These are phyloP conservation scores for Ceratocystis destructans DNA, from an alignment of 2,329 filamentous ascomycete species.

Conservation along the genomic window DNA sequence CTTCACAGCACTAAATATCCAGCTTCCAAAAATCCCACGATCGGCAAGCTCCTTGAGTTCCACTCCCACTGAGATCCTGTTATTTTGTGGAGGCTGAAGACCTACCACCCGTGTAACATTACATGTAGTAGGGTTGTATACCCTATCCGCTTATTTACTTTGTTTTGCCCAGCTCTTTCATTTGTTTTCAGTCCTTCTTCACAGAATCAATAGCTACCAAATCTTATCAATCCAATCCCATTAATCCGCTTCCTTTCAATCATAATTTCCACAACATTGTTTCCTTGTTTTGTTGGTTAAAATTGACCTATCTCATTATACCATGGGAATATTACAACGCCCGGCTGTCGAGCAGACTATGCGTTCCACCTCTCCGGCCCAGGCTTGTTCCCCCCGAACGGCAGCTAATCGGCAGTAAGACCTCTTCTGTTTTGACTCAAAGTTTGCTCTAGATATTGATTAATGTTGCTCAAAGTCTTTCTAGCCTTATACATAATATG, in stretches of 20 bases:
- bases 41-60: too few species aligned
- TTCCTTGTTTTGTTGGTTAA: neutral
- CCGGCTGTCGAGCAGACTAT: neutral
- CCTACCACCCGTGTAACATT: too few species aligned
- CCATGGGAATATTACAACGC: neutral
- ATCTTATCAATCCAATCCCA: neutral
- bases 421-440: neutral
- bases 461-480: neutral
- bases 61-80: too few species aligned
- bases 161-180: too few species aligned
- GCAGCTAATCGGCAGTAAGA: neutral
- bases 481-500: neutral
- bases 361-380: neutral
- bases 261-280: neutral
- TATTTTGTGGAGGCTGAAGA: too few species aligned
- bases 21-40: too few species aligned
- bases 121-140: too few species aligned
- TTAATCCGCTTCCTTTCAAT: neutral
- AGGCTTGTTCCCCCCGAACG: neutral
- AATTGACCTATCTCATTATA: neutral
- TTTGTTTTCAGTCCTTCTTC: too few species aligned
- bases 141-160: too few species aligned
- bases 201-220: neutral
- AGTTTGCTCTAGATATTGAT: neutral
- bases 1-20: too few species aligned